Percentiles rank a stretch among this genome's conserved stretches.
Evolutionary conservation across 2,329 filamentous ascomycete genomes (phyloP).

Genomic region (Aspergillus floridensis): DNA sequence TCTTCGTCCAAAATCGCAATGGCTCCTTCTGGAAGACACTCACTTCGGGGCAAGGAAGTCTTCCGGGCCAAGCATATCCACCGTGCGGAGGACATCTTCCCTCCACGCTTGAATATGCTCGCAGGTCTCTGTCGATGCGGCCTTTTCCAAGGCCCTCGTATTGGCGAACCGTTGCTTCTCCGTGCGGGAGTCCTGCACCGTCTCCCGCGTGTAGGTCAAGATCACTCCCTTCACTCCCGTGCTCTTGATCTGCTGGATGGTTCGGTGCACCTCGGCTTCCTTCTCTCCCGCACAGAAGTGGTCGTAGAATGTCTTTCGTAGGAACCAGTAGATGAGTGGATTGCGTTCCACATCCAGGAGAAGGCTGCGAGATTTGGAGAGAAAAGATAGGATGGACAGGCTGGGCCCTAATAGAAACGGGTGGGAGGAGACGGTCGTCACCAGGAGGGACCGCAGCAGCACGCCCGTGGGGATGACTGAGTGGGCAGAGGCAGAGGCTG

Average conservation of each 20-base stretch:
- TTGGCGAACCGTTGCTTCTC: slow-evolving; percentile 56
- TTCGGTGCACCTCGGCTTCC: slow-evolving; percentile 62
- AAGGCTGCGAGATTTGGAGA: slow-evolving; percentile 51
- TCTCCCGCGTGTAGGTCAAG: slow-evolving; percentile 78
- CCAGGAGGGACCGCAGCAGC: slow-evolving; percentile 43
- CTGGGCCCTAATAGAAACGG: slow-evolving; percentile 65
- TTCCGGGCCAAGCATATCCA: slow-evolving; percentile 48
- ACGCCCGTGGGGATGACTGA: background rate
- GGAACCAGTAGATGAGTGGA: slow-evolving; percentile 63
- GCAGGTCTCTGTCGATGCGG: slow-evolving; percentile 15
- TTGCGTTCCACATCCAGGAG: slow-evolving; percentile 74
- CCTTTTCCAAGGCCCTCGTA: background rate
- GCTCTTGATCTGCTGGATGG: slow-evolving; percentile 63
- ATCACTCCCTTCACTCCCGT: slow-evolving; percentile 83
- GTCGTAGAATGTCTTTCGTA: slow-evolving; percentile 69
- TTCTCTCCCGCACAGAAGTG: slow-evolving; percentile 87
- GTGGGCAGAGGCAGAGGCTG: background rate
- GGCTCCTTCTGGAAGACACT: background rate
- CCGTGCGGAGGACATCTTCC: slow-evolving; percentile 70
- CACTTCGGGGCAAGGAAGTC: slow-evolving; percentile 66
- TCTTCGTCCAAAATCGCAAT: background rate
- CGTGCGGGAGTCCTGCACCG: slow-evolving; percentile 56
- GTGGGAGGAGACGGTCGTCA: slow-evolving; percentile 50
- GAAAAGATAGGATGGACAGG: slow-evolving; percentile 63
- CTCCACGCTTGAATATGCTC: slow-evolving; percentile 59